Evolutionary conservation across 2,329 filamentous ascomycete genomes (phyloP).

Genomic region (Cladosporium phlei): DNA sequence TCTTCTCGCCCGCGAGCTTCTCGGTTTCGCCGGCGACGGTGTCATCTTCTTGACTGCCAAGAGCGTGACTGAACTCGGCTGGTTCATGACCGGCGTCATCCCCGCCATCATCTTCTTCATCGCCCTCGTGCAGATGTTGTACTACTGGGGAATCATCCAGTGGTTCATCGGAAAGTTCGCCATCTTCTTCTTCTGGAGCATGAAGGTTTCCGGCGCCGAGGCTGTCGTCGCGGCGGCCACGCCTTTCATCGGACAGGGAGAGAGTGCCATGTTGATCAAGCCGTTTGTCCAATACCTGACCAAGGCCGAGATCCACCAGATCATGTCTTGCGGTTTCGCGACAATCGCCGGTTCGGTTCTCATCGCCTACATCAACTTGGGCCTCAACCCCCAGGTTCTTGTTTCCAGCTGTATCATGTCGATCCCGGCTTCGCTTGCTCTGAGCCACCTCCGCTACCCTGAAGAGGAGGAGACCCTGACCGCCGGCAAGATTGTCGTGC

Average conservation of each 20-base stretch:
- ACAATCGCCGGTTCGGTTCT: constrained; percentile 87
- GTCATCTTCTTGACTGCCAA: constrained; percentile 63
- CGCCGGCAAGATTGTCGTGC: constrained; percentile 72
- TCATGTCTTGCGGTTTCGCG: constrained; percentile 89
- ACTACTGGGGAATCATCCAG: constrained; percentile 74
- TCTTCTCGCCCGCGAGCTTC: constrained; percentile 63
- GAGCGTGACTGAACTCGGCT: constrained; percentile 43
- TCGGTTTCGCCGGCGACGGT: constrained; percentile 71
- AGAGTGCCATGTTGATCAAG: constrained; percentile 86
- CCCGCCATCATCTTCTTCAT: constrained; percentile 96
- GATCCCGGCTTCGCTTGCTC: constrained; percentile 82
- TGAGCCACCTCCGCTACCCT: constrained; percentile 84
- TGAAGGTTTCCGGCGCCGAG: constrained; percentile 83
- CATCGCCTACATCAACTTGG: constrained; percentile 78
- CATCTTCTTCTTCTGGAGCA: constrained; percentile 83
- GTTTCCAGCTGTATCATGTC: constrained; percentile 94
- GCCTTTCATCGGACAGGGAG: constrained; percentile 90
- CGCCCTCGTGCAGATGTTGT: constrained; percentile 80
- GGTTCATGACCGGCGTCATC: constrained; percentile 76
- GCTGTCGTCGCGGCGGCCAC: constrained; percentile 91
- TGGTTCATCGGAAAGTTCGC: constrained; percentile 89
- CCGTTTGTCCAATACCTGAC: constrained; percentile 84
- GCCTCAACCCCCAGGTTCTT: constrained; percentile 76
- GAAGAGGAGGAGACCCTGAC: constrained; percentile 84
- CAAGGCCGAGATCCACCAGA: constrained; percentile 80